phyloP scores from a whole-genome alignment of 352 stramenopile species.

The Pseudoperonospora humuli region DNA sequence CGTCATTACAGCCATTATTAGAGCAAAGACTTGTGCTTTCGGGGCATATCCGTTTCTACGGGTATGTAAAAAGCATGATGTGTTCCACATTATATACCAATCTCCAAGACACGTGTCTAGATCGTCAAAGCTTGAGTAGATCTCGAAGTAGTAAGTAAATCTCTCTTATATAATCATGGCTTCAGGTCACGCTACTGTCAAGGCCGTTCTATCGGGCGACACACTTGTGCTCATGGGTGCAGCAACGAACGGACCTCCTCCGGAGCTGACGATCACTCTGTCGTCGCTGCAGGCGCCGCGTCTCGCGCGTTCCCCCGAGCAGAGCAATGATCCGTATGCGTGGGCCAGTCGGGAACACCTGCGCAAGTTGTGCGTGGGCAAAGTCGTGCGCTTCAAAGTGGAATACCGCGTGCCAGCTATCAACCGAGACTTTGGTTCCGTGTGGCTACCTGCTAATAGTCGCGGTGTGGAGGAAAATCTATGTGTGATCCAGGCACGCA shows the following conservation, averaged over 20 bases:
- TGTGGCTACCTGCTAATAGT: constrained; percentile 61
- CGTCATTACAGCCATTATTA: too few species aligned
- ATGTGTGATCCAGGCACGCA: constrained; percentile 73
- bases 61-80: too few species aligned
- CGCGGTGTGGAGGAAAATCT: constrained; percentile 75
- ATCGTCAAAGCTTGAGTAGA: neutral
- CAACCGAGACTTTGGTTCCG: constrained; percentile 77
- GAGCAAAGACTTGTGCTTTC: too few species aligned
- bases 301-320: constrained; percentile 65
- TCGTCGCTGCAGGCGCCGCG: constrained; percentile 92
- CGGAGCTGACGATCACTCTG: constrained; percentile 95
- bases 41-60: too few species aligned
- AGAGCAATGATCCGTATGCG: constrained; percentile 86
- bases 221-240: constrained; percentile 94
- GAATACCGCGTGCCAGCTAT: constrained; percentile 81
- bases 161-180: constrained; percentile 32
- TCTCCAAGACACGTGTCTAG: neutral
- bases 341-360: constrained; percentile 96
- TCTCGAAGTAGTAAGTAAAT: neutral
- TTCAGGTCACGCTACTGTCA: constrained; percentile 90
- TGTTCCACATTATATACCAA: too few species aligned
- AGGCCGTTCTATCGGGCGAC: constrained; percentile 96
- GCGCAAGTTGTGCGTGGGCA: constrained; percentile 92
- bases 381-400: constrained; percentile 94
- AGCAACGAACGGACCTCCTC: constrained; percentile 70